phyloP scores from a whole-genome alignment of 192 early-diverging fungal genomes.

The Entrophospora sp. region DNA sequence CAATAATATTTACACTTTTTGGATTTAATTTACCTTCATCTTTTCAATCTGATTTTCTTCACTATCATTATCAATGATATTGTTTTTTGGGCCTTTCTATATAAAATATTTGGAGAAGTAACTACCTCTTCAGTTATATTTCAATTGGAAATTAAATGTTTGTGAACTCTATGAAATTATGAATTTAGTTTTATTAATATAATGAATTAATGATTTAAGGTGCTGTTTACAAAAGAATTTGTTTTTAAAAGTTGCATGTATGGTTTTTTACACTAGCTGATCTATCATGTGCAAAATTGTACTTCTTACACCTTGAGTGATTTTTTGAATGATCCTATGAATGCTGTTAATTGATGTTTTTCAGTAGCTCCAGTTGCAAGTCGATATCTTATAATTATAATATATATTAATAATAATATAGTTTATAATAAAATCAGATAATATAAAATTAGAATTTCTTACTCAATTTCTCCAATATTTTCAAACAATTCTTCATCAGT shows the following conservation, averaged over 20 bases:
- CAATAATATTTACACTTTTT: slow-evolving; percentile 19
- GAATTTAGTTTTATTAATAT: background rate
- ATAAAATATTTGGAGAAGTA: slow-evolving; percentile 29
- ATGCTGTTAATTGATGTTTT: slow-evolving; percentile 75
- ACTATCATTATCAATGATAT: slow-evolving; percentile 29
- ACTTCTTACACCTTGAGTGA: slow-evolving; percentile 47
- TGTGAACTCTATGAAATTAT: background rate
- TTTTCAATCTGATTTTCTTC: slow-evolving; percentile 21
- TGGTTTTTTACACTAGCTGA: slow-evolving; percentile 36
- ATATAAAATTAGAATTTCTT: slow-evolving; percentile 21
- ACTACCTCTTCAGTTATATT: slow-evolving; percentile 35
- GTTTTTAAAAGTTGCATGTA: slow-evolving; percentile 67
- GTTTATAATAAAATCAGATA: background rate
- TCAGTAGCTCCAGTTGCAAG: slow-evolving; percentile 78
- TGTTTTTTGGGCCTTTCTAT: slow-evolving; percentile 57
- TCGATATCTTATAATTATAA: slow-evolving; percentile 48
- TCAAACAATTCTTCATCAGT: slow-evolving; percentile 58
- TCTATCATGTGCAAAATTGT: slow-evolving; percentile 31
- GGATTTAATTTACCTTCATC: slow-evolving; percentile 26
- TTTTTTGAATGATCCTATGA: slow-evolving; percentile 85
- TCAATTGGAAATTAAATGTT: slow-evolving; percentile 19
- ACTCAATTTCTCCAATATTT: slow-evolving; percentile 85
- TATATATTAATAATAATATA: background rate
- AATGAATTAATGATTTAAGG: slow-evolving; percentile 37
- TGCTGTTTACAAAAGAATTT: slow-evolving; percentile 63